Evolutionary conservation across 352 stramenopile species (phyloP).

Genomic region (Elongisporangium senticosum): DNA sequence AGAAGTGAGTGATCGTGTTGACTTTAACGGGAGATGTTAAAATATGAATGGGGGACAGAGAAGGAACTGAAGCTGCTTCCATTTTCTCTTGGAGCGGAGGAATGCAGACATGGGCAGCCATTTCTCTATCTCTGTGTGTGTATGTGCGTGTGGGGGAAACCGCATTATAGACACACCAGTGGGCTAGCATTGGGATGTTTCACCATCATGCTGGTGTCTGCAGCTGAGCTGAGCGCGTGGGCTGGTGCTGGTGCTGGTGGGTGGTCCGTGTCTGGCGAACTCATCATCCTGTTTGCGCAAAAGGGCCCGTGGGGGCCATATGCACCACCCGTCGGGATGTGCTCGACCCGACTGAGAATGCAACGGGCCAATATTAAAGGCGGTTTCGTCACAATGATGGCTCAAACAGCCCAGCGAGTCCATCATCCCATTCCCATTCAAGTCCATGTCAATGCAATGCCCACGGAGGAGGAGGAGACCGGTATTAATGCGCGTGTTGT

Average conservation of each 20-base stretch:
- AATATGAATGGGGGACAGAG: neutral
- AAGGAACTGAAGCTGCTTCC: neutral
- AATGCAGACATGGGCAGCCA: neutral
- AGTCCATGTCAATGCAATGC: neutral
- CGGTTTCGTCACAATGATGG: neutral
- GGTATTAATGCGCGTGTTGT: neutral
- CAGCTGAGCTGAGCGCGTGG: neutral
- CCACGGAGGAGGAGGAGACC: neutral
- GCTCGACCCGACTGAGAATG: neutral
- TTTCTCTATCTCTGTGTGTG: neutral
- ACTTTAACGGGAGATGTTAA: neutral
- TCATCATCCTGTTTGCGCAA: neutral
- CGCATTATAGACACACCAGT: neutral
- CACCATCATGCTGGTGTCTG: neutral
- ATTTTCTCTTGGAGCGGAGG: neutral
- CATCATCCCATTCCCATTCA: no score
- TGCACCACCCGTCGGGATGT: neutral
- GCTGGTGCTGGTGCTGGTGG: neutral
- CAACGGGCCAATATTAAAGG: neutral
- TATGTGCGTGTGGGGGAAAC: neutral
- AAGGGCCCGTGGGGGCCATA: neutral
- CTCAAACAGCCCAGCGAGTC: neutral
- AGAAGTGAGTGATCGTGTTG: neutral
- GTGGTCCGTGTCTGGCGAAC: neutral
- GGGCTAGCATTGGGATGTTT: no score